A percentile compares a stretch with the other conserved stretches of the same genome.
phyloP scores from a whole-genome alignment of 1,284 basidiomycete genomes.

The Volvariella surrecta region DNA sequence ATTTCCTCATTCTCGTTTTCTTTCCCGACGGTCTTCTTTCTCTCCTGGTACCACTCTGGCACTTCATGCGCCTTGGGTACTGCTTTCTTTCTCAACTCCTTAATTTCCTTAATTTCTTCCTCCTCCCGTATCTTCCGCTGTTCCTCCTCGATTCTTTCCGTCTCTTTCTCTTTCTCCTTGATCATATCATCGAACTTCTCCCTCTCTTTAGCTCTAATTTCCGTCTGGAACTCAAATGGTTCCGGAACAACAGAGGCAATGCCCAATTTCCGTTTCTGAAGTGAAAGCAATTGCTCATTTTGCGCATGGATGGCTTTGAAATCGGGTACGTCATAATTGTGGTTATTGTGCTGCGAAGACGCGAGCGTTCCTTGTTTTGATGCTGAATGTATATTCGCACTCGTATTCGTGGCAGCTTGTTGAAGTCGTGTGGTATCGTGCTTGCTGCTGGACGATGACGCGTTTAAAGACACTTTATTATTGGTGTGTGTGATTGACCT shows the following conservation, averaged over 20 bases:
- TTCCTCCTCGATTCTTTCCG: conserved; percentile 34
- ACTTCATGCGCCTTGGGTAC: conserved; percentile 63
- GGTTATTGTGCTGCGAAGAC: no score
- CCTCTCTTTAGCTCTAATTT: conserved; percentile 47
- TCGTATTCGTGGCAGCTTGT: no score
- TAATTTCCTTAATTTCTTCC: conserved; percentile 49
- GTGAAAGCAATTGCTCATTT: conserved; percentile 31
- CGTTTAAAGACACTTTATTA: no score
- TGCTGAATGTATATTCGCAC: no score
- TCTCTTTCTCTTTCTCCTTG: conserved; percentile 45
- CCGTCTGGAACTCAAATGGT: conserved; percentile 41
- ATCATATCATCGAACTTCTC: conserved; percentile 52
- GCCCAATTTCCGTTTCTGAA: conserved; percentile 29
- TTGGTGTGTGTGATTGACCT: no score
- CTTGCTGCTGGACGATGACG: no score
- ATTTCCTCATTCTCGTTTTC: conserved; percentile 12
- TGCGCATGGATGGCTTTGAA: conserved; percentile 46
- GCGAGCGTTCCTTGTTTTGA: no score
- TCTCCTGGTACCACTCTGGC: conserved; percentile 65
- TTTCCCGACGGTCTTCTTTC: conserved; percentile 18
- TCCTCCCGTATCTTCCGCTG: conserved; percentile 28
- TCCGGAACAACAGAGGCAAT: conserved; percentile 37
- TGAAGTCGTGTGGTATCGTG: no score
- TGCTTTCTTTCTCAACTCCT: conserved; percentile 47
- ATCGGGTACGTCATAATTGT: conserved; percentile 29